Conservation (phyloP, 1,284 basidiomycete species). For the Pisolithus thermaeus region DNA sequence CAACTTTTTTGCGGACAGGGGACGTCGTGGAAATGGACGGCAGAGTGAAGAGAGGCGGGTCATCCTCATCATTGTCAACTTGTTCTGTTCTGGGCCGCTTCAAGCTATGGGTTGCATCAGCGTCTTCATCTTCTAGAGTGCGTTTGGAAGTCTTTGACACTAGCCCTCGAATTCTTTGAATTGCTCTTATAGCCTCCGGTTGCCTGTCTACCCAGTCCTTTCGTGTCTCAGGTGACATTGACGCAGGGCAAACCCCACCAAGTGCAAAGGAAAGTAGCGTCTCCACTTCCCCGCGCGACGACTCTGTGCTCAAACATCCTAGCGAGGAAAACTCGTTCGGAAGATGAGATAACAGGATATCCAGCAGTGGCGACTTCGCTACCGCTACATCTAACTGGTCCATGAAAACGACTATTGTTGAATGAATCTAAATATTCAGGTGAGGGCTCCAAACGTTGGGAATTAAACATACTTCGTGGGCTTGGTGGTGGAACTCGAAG, state of each 20-base stretch:
- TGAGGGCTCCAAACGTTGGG: no score
- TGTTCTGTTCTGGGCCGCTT: slow-evolving; percentile 20
- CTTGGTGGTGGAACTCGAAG: no score
- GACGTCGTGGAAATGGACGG: slow-evolving; percentile 56
- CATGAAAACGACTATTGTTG: no score
- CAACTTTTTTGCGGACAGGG: slow-evolving; percentile 65
- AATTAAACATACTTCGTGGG: no score
- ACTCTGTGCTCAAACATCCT: slow-evolving; percentile 8
- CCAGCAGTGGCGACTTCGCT: slow-evolving; percentile 20
- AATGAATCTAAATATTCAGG: no score
- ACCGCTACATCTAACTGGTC: no score
- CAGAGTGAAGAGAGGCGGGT: slow-evolving; percentile 46
- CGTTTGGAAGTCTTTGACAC: slow-evolving; percentile 15
- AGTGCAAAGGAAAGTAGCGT: slow-evolving; percentile 24
- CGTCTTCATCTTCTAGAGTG: slow-evolving; percentile 13
- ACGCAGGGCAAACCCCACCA: slow-evolving; percentile 24
- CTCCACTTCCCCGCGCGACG: slow-evolving; percentile 14
- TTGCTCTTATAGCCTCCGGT: slow-evolving; percentile 19
- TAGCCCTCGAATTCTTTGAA: slow-evolving; percentile 10
- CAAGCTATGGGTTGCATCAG: slow-evolving; percentile 4
- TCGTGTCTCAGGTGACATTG: slow-evolving; percentile 5
- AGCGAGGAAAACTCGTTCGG: slow-evolving; percentile 9
- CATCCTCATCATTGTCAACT: slow-evolving; percentile 20
- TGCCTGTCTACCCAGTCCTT: slow-evolving; percentile 20
- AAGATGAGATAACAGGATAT: slow-evolving; percentile 16